These are phyloP conservation scores for Citrullus mucosospermus DNA, from an alignment of 306 rosid species.

Conservation along the genomic window DNA sequence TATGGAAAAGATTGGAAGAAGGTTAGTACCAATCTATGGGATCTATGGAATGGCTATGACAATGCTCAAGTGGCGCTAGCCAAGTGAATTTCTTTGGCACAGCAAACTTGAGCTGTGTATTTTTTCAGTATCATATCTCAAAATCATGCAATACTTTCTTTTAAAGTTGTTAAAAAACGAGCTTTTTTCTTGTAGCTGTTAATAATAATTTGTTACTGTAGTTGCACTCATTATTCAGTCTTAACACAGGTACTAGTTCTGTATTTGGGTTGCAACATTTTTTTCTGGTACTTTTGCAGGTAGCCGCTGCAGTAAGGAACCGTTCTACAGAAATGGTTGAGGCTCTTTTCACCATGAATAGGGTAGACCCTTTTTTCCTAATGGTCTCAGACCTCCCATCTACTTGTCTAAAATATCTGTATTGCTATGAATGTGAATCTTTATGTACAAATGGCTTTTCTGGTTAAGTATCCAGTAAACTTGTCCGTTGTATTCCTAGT, in stretches of 20 bases:
- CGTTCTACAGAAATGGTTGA: slow-evolving; percentile 83
- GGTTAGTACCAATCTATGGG: slow-evolving; percentile 34
- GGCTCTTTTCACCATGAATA: slow-evolving; percentile 84
- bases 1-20: slow-evolving; percentile 91
- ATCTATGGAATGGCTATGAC: neutral
- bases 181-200: neutral
- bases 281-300: slow-evolving; percentile 29
- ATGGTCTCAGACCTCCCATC: neutral
- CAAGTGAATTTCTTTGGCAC: neutral
- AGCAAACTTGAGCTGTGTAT: neutral
- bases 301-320: slow-evolving; percentile 53
- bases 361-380: slow-evolving; percentile 25
- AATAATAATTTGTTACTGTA: neutral
- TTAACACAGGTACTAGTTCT: neutral
- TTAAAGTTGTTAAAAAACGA: neutral
- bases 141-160: neutral
- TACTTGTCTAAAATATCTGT: neutral
- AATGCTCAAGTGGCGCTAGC: neutral
- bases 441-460: neutral
- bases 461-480: neutral
- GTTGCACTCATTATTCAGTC: neutral
- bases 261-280: neutral
- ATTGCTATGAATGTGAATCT: neutral
- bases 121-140: neutral
- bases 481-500: neutral